Percentiles rank a stretch among this genome's conserved stretches.
Evolutionary conservation across 1,139 yeast species (phyloP).

Genomic region (Scheffersomyces parashehatae): DNA sequence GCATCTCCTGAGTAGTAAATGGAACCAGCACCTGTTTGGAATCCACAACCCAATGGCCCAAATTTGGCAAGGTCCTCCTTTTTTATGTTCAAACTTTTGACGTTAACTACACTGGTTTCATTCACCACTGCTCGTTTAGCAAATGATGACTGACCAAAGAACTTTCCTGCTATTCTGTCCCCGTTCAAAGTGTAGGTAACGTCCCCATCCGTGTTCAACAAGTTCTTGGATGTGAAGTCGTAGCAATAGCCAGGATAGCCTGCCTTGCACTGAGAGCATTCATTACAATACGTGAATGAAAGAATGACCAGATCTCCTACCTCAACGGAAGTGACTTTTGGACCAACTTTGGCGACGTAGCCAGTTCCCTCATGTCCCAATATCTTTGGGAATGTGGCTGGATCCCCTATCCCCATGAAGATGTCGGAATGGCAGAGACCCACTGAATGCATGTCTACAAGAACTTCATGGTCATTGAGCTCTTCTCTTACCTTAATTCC

Average conservation of each 20-base stretch:
- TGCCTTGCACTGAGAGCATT: constrained; percentile 1
- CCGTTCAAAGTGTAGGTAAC: constrained; percentile 1
- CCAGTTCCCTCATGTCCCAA: constrained; percentile 7
- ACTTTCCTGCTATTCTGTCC: constrained; percentile 2
- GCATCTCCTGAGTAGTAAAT: constrained; percentile 6
- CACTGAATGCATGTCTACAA: constrained; percentile 5
- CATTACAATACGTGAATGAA: constrained; percentile 3
- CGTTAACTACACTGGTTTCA: constrained; percentile 1
- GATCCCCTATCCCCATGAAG: neutral
- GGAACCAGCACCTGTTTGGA: constrained; percentile 8
- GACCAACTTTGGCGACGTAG: constrained; percentile 2
- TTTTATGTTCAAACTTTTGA: constrained; percentile 1
- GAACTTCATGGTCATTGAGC: constrained; percentile 3
- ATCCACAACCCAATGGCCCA: constrained; percentile 8
- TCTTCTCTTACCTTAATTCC: constrained; percentile 4
- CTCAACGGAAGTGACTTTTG: neutral
- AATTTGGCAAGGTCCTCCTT: constrained; percentile 2
- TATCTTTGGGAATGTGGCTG: constrained; percentile 1
- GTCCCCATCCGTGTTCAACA: neutral
- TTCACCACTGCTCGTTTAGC: neutral
- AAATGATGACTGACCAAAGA: constrained; percentile 7
- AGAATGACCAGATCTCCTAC: constrained; percentile 5
- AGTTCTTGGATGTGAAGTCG: neutral
- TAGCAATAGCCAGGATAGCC: constrained; percentile 1
- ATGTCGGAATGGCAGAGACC: constrained; percentile 7